These are phyloP conservation scores for Torulaspora franciscae DNA, from an alignment of 805 yeast genomes.

Conservation along the genomic window DNA sequence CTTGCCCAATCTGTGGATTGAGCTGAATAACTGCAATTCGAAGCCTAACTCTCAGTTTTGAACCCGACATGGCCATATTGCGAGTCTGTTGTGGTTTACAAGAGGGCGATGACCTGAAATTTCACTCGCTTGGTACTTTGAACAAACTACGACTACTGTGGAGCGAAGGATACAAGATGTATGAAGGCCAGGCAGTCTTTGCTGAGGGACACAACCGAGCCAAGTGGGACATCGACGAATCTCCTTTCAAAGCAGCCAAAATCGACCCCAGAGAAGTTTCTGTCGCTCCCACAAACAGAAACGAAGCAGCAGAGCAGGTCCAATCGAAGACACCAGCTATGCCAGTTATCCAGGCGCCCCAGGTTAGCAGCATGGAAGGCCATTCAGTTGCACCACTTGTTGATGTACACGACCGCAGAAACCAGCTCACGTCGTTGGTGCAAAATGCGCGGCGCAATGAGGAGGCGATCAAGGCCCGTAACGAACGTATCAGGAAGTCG, in stretches of 20 bases:
- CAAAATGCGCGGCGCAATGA: constrained; percentile 20
- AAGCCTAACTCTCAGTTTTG: constrained; percentile 40
- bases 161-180: not conserved
- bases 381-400: constrained; percentile 11
- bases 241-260: not conserved
- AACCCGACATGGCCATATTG: not conserved
- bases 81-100: not conserved
- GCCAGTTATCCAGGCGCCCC: not conserved
- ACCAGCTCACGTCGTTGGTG: constrained; percentile 21
- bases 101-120: not conserved
- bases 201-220: constrained; percentile 9
- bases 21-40: constrained; percentile 64
- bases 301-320: not conserved
- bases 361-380: not conserved
- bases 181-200: not conserved
- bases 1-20: constrained; percentile 57
- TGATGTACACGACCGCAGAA: constrained; percentile 17
- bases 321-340: not conserved
- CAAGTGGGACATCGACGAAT: constrained; percentile 2
- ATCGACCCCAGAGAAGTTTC: constrained; percentile 4
- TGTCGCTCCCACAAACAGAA: not conserved
- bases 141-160: not conserved
- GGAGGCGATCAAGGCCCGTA: constrained; percentile 16
- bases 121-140: not conserved
- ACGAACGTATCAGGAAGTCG: constrained; percentile 15